phyloP scores from a whole-genome alignment of 2,329 filamentous ascomycete species.

The Cladosporium austrohemisphaericum region DNA sequence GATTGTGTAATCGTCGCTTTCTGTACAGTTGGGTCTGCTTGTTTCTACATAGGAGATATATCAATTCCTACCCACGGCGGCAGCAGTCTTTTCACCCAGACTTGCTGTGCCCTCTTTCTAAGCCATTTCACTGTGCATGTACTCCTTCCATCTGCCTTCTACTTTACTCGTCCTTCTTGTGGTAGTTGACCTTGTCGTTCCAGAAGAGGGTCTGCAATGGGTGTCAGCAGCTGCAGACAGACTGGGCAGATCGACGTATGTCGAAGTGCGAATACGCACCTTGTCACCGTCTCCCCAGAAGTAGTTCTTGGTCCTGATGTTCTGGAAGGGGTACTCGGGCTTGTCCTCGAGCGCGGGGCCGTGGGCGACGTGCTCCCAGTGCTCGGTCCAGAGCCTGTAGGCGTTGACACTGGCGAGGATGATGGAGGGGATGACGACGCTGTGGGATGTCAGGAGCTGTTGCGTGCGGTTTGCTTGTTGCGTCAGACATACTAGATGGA shows the following conservation, averaged over 20 bases:
- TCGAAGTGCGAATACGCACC: slow-evolving; percentile 50
- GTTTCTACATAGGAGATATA: slow-evolving; percentile 15
- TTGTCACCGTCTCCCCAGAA: slow-evolving; percentile 95
- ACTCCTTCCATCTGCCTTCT: not conserved
- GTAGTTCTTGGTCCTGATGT: slow-evolving; percentile 95
- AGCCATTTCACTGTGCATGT: not conserved
- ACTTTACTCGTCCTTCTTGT: slow-evolving; percentile 68
- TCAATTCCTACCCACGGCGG: not conserved
- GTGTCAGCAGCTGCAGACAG: slow-evolving; percentile 13
- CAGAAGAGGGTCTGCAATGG: slow-evolving; percentile 58
- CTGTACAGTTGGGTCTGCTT: slow-evolving; percentile 9
- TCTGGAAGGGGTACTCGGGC: slow-evolving; percentile 93
- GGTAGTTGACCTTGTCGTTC: slow-evolving; percentile 94
- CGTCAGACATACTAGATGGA: slow-evolving; percentile 71
- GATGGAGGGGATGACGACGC: slow-evolving; percentile 67
- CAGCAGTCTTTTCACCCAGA: not conserved
- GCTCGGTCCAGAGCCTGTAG: slow-evolving; percentile 86
- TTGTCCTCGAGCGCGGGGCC: slow-evolving; percentile 84
- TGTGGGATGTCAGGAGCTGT: not conserved
- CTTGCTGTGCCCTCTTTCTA: too few relatives aligned
- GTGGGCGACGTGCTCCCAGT: slow-evolving; percentile 94
- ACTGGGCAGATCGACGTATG: too few relatives aligned
- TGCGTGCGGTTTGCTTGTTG: slow-evolving; percentile 10
- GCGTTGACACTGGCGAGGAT: slow-evolving; percentile 74
- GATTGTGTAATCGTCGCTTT: not conserved